A percentile compares a stretch with the other conserved stretches of the same genome.
Evolutionary conservation across 1,284 basidiomycete genomes (phyloP).

Genomic region (Ustilago hordei): DNA sequence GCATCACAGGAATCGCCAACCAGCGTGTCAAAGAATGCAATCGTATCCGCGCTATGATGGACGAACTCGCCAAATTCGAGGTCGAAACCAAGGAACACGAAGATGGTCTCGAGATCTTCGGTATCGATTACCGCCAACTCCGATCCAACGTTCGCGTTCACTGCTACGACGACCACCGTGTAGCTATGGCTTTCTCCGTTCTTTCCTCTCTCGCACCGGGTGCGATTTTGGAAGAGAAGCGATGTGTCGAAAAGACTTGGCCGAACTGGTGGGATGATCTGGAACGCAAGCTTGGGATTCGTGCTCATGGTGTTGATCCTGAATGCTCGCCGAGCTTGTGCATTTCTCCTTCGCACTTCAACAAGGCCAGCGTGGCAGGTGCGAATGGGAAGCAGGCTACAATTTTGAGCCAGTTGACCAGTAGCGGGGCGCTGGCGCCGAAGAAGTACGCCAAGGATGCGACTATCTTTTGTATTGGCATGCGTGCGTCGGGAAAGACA

Average conservation of each 20-base stretch:
- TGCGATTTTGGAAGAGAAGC: constrained; percentile 91
- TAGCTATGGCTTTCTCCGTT: constrained; percentile 98
- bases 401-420: constrained; percentile 24
- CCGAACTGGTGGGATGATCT: constrained; percentile 99
- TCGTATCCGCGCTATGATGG: constrained; percentile 94
- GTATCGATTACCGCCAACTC: constrained; percentile 76
- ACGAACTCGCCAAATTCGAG: constrained; percentile 94
- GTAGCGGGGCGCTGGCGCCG: constrained; percentile 46
- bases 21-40: constrained; percentile 99
- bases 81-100: constrained; percentile 91
- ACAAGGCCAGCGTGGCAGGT: constrained; percentile 51
- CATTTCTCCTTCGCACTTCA: constrained; percentile 56
- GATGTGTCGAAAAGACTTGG: constrained; percentile 99
- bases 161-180: constrained; percentile 98
- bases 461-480: constrained; percentile 88
- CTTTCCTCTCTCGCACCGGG: constrained; percentile 79
- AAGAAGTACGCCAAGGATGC: constrained; percentile 72
- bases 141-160: constrained; percentile 79
- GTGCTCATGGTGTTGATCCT: constrained; percentile 85
- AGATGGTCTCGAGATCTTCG: constrained; percentile 91
- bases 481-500: constrained; percentile 97
- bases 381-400: constrained; percentile 18
- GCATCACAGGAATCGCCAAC: constrained; percentile 95
- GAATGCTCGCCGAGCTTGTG: constrained; percentile 50
- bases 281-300: constrained; percentile 93